Base-by-base conservation (phyloP, 2,329 filamentous ascomycete genomes). In the Paradendryphiella salina region DNA sequence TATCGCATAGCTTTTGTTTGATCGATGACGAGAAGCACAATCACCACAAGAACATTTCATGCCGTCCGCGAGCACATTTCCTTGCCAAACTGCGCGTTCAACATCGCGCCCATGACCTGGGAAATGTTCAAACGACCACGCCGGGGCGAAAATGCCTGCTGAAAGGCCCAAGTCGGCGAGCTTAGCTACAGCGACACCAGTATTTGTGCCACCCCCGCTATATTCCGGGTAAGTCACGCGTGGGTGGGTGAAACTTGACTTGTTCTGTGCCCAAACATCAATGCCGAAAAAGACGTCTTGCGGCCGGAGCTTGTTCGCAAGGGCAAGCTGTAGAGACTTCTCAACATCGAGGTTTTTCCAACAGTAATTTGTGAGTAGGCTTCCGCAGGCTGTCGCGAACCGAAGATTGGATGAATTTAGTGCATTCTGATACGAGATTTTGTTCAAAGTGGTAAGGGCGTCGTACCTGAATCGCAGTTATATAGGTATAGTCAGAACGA, bases 111-210 rank as follows among this genome's bases (percentile, higher is more conserved):
- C 64, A 23, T 66, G 41, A 2, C 48, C 46, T 11, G 61, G 57
- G 31, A 78, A 79, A 46, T 78, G 75, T 53, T 79, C 76, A 51
- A 73, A 77, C 5, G 74, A 72, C 77, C 76, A 78, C 4, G 74
- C 77, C 2, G 76, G 76, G 6, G 73, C 77, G 55, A 78, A 79
- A 1, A 78, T 58, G 3, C 75, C 76, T 29, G 67, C 71, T n/a
- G 71, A 70, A 5, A 76, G 62, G 1, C 70, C 69, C 4, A 64
- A 35, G 10, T 69, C 59, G 1, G 69, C 65, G 13, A 78, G 66
- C 23, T 69, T 72, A 4, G 62, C 53, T 4, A 77, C 68, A 7
- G 75, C 76, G 5, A 73, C 36, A 1, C 74, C 75, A 21, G 73
- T 75, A 15, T 75, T 75, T 1, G 75, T 77, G 14, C 75, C 74